Conservation (phyloP, 495 filamentous ascomycete species). For the Hypoxylon intermedium region DNA sequence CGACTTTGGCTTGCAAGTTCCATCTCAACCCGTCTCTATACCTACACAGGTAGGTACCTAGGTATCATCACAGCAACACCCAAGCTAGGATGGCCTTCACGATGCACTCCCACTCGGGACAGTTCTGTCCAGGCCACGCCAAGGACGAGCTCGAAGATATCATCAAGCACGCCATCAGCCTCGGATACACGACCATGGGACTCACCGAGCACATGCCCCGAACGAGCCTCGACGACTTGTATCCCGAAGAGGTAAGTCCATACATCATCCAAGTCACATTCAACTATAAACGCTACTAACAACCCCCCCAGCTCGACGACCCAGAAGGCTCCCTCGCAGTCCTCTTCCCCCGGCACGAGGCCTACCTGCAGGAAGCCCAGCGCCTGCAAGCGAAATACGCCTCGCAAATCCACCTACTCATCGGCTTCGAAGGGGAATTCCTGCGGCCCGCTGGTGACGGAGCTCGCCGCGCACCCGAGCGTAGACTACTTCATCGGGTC, state of each 20-base stretch:
- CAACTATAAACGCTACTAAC: conserved; percentile 29
- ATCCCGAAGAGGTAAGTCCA: conserved; percentile 84
- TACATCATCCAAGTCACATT: conserved; percentile 4
- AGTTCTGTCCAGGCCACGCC: conserved; percentile 93
- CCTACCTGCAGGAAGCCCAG: conserved; percentile 73
- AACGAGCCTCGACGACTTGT: conserved; percentile 72
- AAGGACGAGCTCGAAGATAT: conserved; percentile 83
- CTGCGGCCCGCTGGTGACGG: conserved; percentile 69
- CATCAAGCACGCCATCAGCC: conserved; percentile 76
- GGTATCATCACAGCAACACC: background rate
- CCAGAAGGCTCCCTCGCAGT: conserved; percentile 47
- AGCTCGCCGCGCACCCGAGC: conserved; percentile 63
- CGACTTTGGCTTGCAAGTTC: too few species aligned
- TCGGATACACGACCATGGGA: conserved; percentile 80
- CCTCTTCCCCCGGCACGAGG: conserved; percentile 65
- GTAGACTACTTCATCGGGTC: conserved; percentile 92
- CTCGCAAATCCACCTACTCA: conserved; percentile 74
- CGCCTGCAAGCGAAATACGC: conserved; percentile 75
- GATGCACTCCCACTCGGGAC: conserved; percentile 97
- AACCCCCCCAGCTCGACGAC: conserved; percentile 44
- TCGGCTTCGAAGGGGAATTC: conserved; percentile 94
- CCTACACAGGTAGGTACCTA: conserved; percentile 6
- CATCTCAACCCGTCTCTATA: too few species aligned
- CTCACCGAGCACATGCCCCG: conserved; percentile 98
- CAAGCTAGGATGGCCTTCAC: conserved; percentile 81